Percentiles rank a stretch among this genome's conserved stretches.
phyloP scores from a whole-genome alignment of 2,329 filamentous ascomycete genomes.

The Drechslerella coelobrocha region DNA sequence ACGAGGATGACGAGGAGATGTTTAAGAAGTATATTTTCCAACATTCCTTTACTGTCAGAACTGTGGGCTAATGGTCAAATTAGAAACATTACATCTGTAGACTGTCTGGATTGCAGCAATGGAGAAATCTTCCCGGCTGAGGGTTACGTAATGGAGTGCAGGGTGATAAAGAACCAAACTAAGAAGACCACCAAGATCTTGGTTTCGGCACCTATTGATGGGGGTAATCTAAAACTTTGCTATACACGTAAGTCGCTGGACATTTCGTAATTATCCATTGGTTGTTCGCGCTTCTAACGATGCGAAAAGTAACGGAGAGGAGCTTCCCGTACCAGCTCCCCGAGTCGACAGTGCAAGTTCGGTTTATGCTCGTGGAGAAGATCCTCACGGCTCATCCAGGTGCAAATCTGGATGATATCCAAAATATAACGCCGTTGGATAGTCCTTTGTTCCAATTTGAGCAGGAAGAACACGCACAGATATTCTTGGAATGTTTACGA shows the following conservation, averaged over 20 bases:
- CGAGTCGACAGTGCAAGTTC: constrained; percentile 42
- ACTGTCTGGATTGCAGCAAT: constrained; percentile 33
- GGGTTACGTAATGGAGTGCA: constrained; percentile 37
- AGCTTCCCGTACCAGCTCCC: constrained; percentile 49
- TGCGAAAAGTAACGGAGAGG: constrained; percentile 25
- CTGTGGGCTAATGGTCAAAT: background rate
- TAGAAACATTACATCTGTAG: constrained; percentile 44
- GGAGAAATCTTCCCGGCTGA: constrained; percentile 38
- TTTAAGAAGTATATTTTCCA: constrained; percentile 30
- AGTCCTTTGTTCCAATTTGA: constrained; percentile 49
- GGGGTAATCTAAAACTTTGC: constrained; percentile 34
- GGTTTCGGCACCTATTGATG: constrained; percentile 32
- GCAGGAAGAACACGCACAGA: constrained; percentile 41
- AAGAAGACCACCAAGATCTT: constrained; percentile 41
- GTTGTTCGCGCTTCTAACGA: background rate
- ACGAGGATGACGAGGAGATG: constrained; percentile 42
- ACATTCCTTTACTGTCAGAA: background rate
- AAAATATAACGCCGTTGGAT: constrained; percentile 16
- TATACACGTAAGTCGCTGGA: constrained; percentile 32
- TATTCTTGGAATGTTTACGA: constrained; percentile 35
- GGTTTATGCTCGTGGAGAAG: constrained; percentile 50
- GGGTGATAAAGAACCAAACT: constrained; percentile 43
- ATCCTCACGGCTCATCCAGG: constrained; percentile 16
- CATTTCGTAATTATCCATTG: background rate
- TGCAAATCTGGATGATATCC: constrained; percentile 21